A percentile compares a stretch with the other conserved stretches of the same genome.
phyloP scores from a whole-genome alignment of 2,329 filamentous ascomycete species.

The Acrocalymma vagum region DNA sequence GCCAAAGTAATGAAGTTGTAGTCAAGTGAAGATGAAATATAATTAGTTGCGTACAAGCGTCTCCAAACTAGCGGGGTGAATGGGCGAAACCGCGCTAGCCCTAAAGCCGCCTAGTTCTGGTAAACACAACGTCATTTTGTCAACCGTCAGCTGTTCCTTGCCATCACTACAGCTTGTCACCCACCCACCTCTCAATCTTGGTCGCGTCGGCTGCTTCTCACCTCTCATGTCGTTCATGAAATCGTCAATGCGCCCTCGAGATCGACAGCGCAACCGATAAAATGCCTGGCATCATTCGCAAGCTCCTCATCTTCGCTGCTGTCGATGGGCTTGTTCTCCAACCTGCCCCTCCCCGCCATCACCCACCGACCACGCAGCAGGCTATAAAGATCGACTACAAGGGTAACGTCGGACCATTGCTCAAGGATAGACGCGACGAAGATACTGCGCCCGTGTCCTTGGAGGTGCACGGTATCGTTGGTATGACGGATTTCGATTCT shows the following conservation, averaged over 20 bases:
- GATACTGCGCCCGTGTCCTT: slow-evolving; percentile 51
- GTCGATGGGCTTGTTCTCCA: slow-evolving; percentile 86
- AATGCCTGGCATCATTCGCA: slow-evolving; percentile 82
- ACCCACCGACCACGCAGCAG: slow-evolving; percentile 60
- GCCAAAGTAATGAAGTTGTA: no score
- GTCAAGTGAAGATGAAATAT: no score
- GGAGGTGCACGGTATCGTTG: slow-evolving; percentile 63
- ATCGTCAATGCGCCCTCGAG: slow-evolving; percentile 3
- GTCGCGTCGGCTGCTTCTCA: no score
- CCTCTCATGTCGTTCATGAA: no score
- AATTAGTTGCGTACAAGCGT: no score
- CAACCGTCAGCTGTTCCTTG: no score
- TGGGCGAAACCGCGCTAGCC: no score
- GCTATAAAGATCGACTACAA: slow-evolving; percentile 77
- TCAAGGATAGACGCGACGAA: slow-evolving; percentile 49
- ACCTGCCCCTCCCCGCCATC: slow-evolving; percentile 66
- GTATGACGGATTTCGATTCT: slow-evolving; percentile 53
- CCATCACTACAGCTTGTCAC: no score
- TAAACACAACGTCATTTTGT: no score
- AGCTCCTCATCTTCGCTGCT: slow-evolving; percentile 80
- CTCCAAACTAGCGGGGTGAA: no score
- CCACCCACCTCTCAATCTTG: no score
- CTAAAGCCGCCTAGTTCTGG: no score
- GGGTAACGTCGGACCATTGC: slow-evolving; percentile 61
- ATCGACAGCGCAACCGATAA: slow-evolving; percentile 6